phyloP scores from a whole-genome alignment of 371 early-diverging fungal species.

The Caulochytrium protostelioides region DNA sequence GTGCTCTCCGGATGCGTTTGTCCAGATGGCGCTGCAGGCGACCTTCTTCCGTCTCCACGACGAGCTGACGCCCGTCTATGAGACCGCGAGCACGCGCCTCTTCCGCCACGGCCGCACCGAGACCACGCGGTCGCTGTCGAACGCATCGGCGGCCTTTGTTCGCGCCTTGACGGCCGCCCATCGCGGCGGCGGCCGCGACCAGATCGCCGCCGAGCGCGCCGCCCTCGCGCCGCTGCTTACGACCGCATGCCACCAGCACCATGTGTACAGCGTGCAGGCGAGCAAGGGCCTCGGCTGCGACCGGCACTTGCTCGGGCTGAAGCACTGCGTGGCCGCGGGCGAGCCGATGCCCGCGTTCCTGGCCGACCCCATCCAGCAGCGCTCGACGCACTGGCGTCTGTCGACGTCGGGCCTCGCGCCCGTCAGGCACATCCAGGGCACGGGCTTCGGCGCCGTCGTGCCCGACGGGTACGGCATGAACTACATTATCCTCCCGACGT shows the following conservation, averaged over 20 bases:
- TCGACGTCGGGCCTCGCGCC: constrained; percentile 56
- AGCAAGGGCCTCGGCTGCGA: constrained; percentile 57
- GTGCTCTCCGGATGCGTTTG: constrained; percentile 51
- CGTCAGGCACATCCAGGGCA: constrained; percentile 15
- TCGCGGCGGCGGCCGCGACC: constrained; percentile 1
- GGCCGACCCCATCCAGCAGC: constrained; percentile 41
- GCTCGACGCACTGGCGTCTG: constrained; percentile 41
- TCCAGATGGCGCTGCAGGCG: constrained; percentile 68
- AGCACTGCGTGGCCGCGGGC: constrained; percentile 19
- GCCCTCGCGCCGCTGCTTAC: neutral
- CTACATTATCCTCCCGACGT: constrained; percentile 43
- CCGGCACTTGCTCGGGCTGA: constrained; percentile 60
- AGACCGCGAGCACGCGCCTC: constrained; percentile 56
- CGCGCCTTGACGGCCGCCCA: constrained; percentile 37
- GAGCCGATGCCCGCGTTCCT: constrained; percentile 36
- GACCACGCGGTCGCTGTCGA: constrained; percentile 48
- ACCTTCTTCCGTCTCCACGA: constrained; percentile 52
- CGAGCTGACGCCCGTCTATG: constrained; percentile 45
- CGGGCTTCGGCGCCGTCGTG: constrained; percentile 35
- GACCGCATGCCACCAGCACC: neutral
- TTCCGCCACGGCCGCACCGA: constrained; percentile 69
- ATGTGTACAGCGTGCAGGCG: constrained; percentile 32
- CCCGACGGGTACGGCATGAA: constrained; percentile 75
- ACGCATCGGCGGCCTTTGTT: constrained; percentile 39
- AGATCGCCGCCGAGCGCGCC: neutral